A percentile compares a stretch with the other conserved stretches of the same genome.
These are phyloP conservation scores for Hymenoscyphus albidus DNA, from an alignment of 2,329 filamentous ascomycete genomes.

Conservation along the genomic window DNA sequence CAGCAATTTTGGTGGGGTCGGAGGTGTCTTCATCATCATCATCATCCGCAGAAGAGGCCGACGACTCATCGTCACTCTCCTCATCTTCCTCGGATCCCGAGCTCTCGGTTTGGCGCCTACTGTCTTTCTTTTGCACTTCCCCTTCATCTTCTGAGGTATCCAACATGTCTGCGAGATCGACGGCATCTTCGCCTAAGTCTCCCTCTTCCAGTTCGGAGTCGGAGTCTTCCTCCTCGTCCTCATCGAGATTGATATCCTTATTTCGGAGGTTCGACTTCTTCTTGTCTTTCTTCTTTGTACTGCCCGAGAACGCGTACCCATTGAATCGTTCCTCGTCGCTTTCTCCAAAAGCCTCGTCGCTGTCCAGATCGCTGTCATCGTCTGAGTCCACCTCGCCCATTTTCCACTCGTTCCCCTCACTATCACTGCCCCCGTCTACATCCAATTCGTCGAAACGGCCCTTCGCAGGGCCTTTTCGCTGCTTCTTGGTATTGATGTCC, in stretches of 20 bases:
- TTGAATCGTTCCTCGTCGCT: slow-evolving; percentile 69
- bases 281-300: slow-evolving; percentile 48
- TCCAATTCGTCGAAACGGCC: slow-evolving; percentile 41
- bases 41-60: slow-evolving; percentile 44
- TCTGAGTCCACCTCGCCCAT: slow-evolving; percentile 62
- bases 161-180: slow-evolving; percentile 35
- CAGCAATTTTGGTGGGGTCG: slow-evolving; percentile 52
- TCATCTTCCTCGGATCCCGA: slow-evolving; percentile 42
- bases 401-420: slow-evolving; percentile 65
- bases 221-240: slow-evolving; percentile 38
- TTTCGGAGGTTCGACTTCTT: slow-evolving; percentile 43
- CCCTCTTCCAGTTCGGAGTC: slow-evolving; percentile 60
- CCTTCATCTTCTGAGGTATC: slow-evolving; percentile 50
- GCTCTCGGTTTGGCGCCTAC: slow-evolving; percentile 41
- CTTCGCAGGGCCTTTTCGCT: slow-evolving; percentile 28
- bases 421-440: slow-evolving; percentile 60
- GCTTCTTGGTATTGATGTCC: slow-evolving; percentile 37
- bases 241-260: slow-evolving; percentile 48
- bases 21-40: slow-evolving; percentile 37
- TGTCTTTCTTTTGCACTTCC: slow-evolving; percentile 47
- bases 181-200: slow-evolving; percentile 53
- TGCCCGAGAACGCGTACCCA: slow-evolving; percentile 61
- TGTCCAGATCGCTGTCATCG: slow-evolving; percentile 66
- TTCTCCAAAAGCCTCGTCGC: slow-evolving; percentile 67
- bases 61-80: slow-evolving; percentile 53